Evolutionary conservation across 1,139 yeast species (phyloP), one percentile per base, ranked within the genome.

Genomic region (Diutina siamensis): DNA sequence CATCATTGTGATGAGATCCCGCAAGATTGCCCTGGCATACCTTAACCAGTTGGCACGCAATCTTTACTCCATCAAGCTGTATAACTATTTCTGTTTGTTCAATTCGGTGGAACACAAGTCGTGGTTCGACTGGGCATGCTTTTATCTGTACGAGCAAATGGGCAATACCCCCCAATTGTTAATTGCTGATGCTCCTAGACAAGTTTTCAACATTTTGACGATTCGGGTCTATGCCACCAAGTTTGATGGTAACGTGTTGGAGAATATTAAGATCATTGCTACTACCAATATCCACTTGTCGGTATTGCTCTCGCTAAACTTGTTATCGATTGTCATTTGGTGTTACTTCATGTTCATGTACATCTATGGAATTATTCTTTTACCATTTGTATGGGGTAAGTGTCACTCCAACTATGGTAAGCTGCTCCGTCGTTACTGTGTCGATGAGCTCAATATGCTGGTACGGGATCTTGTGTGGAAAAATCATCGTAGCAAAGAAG

Each of bases 151-250:
- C 59, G 77, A 76, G 55, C 82, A 85, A 48, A 62, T 85, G 47
- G 79, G 80, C 51, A 73, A 75, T 44, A 85, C 92, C 57, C 58
- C 80, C 15, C 76, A 76, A 48, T 68, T 84, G 33, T 53, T 83
- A 18, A 65, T 84, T 42, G 89, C 95, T 1, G 95, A 87, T 54
- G 74, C 89, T 4, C 96, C 96, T n/a, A 74, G 96, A 60, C 96
- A 87, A 62, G 82, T 83, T 2, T 75, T 87, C 53, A 87, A 87
- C 58, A 83, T 88, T 25, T 64, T 84, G 52, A 85, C 96, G 0
- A 62, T 83, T 34, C 70, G 81, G 56, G 67, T 64, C 48, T 71
- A 73, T 48, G 78, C 79, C 9, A 71, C 83, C 4, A 67, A 62
- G 44, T 50, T 62, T 8, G 63, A 70, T 44, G 65, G 64, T 50